Percentiles rank a stretch among this genome's conserved stretches.
Conservation (phyloP, 23 red algal genomes). For the Chondrus crispus region DNA sequence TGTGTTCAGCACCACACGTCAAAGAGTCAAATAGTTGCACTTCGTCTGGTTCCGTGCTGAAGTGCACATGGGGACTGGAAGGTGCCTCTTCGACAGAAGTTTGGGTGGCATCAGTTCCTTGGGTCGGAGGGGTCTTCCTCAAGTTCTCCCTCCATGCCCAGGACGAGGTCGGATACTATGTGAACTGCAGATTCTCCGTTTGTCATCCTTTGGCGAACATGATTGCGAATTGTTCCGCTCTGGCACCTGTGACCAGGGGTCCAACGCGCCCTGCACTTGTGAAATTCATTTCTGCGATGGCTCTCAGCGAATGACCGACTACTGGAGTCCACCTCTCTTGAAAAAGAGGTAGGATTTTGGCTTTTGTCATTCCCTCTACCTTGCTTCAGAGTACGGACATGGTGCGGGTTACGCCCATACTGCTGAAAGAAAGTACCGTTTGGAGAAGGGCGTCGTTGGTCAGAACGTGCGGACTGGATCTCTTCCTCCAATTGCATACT, state of each 20-base stretch:
- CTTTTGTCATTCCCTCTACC: not conserved
- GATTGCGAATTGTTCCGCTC: not conserved
- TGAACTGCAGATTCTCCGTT: not conserved
- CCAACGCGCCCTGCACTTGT: not conserved
- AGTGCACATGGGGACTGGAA: too few relatives aligned
- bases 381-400: not conserved
- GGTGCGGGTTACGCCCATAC: not conserved
- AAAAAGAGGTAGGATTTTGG: not conserved
- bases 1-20: not conserved
- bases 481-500: not conserved
- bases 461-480: not conserved
- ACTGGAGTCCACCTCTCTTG: not conserved
- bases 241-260: not conserved
- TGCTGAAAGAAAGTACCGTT: not conserved
- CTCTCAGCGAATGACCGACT: not conserved
- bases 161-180: not conserved
- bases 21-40: conserved; percentile 19
- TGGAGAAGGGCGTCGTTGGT: too few relatives aligned
- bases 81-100: not conserved
- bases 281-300: not conserved
- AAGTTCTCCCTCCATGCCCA: not conserved
- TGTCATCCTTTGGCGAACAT: not conserved
- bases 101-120: not conserved
- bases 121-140: not conserved
- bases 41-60: not conserved